phyloP scores from a whole-genome alignment of 139 green algal genomes.

The Chlamydomonas sp. region DNA sequence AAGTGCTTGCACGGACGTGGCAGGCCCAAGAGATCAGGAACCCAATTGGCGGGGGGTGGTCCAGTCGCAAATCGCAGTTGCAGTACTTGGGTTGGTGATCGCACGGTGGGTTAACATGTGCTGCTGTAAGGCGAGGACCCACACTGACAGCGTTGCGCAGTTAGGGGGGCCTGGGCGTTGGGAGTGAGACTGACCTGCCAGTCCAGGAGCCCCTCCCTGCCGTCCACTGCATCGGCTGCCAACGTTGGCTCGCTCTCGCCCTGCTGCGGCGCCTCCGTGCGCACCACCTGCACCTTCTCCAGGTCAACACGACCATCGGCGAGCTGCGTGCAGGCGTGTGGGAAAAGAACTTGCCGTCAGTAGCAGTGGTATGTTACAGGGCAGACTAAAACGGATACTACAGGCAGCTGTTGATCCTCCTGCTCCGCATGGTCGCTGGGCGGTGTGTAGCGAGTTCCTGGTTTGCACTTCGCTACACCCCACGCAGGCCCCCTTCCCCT shows the following conservation, averaged over 20 bases:
- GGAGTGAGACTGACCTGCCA: slow-evolving; percentile 21
- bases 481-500: too few relatives aligned
- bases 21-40: not conserved
- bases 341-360: not conserved
- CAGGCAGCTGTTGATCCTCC: not conserved
- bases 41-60: not conserved
- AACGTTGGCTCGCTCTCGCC: slow-evolving; percentile 8
- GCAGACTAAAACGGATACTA: not conserved
- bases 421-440: not conserved
- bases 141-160: not conserved
- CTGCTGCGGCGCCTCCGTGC: not conserved
- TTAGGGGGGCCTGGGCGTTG: not conserved
- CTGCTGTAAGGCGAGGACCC: too few relatives aligned
- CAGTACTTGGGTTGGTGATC: too few relatives aligned
- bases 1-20: not conserved
- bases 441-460: not conserved
- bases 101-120: too few relatives aligned
- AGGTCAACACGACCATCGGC: slow-evolving; percentile 30
- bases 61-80: too few relatives aligned
- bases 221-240: slow-evolving; percentile 1
- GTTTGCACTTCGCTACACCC: not conserved
- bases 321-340: not conserved
- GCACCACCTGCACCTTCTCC: slow-evolving; percentile 16
- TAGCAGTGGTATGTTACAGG: not conserved
- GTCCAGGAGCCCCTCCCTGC: slow-evolving; percentile 17